Percentiles rank a stretch among this genome's conserved stretches.
Conservation (phyloP, 768 basidiomycete species). For the Pisolithus marmoratus region DNA sequence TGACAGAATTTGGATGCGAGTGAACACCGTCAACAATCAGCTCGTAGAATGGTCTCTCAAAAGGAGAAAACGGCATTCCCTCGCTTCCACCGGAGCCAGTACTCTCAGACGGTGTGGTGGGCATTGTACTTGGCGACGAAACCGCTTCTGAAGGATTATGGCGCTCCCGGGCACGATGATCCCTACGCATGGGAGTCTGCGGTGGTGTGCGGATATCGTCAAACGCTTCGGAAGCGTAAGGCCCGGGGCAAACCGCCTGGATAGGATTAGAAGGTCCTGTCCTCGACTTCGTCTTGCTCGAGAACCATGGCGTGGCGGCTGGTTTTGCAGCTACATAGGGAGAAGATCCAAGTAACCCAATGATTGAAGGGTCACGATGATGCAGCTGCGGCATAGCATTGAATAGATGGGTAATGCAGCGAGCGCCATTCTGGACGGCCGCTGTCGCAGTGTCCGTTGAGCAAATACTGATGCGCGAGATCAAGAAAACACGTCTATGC, state of each 20-base stretch:
- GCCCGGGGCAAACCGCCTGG: conserved; percentile 13
- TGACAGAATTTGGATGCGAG: conserved; percentile 84
- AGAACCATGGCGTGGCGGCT: conserved; percentile 20
- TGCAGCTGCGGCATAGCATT: conserved; percentile 90
- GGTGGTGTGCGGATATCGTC: conserved; percentile 55
- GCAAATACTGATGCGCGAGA: conserved; percentile 48
- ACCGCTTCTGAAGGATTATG: neutral
- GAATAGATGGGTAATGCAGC: conserved; percentile 89
- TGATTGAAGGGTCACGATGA: conserved; percentile 88
- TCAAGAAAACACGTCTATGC: conserved; percentile 4
- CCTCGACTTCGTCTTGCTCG: conserved; percentile 9
- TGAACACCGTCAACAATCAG: conserved; percentile 91
- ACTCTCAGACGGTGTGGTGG: conserved; percentile 13
- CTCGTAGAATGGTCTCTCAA: conserved; percentile 77
- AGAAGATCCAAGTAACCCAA: conserved; percentile 79
- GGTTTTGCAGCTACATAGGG: conserved; percentile 48
- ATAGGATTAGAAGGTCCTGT: conserved; percentile 4
- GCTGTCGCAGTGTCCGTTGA: conserved; percentile 65
- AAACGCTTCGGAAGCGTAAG: conserved; percentile 53
- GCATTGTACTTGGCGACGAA: conserved; percentile 1
- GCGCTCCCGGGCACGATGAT: neutral
- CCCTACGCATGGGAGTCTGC: conserved; percentile 35
- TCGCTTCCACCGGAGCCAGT: conserved; percentile 31
- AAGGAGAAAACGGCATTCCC: conserved; percentile 44
- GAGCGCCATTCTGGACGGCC: conserved; percentile 67